Evolutionary conservation across 805 yeast species (phyloP), one percentile per base, ranked within the genome.

Genomic region (Cyberlindnera maclurae): DNA sequence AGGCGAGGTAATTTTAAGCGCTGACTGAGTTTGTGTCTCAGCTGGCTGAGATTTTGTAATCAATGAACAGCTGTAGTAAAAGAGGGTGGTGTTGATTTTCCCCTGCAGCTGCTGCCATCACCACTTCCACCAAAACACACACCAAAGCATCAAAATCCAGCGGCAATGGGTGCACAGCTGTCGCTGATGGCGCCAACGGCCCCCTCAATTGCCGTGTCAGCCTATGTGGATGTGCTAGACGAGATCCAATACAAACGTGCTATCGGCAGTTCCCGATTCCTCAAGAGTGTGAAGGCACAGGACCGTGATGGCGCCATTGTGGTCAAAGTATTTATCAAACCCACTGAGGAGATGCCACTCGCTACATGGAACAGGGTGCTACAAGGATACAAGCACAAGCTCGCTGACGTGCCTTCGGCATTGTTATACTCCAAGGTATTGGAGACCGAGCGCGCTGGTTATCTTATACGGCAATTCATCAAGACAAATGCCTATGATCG

Each of bases 361-460:
- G 30, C 36, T 4, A 28, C 42, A 18, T 45, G 57, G 51, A 15
- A 41, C 20, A 34, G 46, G 32, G 48, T 52, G 18, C 24, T 55
- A 7, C 63, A 64, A 34, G 51, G 55, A 18, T 59, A 73, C 24
- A 58, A 68, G 29, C 39, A 45, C 9, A 54, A 63, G 9, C 52
- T 87, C 28, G 54, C 64, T 2, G 73, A 68, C 38, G 58, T 74
- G 26, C 77, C 78, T 10, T 82, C 82, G 50, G 81, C 77, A 4
- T 55, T 88, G 20, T 82, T 93, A 5, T 90, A 81, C 62, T 64
- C 75, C 34, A 75, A 79, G 39, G 66, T 93, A 29, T 69, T 88
- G 11, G 96, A 89, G 52, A 86, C 96, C 0, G 94, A 83, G 38
- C 68, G 97, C 33, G 97, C 97, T 0, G 95, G 93, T 0, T 93